phyloP scores from a whole-genome alignment of 2,329 filamentous ascomycete genomes.

The Cladophialophora bantiana region DNA sequence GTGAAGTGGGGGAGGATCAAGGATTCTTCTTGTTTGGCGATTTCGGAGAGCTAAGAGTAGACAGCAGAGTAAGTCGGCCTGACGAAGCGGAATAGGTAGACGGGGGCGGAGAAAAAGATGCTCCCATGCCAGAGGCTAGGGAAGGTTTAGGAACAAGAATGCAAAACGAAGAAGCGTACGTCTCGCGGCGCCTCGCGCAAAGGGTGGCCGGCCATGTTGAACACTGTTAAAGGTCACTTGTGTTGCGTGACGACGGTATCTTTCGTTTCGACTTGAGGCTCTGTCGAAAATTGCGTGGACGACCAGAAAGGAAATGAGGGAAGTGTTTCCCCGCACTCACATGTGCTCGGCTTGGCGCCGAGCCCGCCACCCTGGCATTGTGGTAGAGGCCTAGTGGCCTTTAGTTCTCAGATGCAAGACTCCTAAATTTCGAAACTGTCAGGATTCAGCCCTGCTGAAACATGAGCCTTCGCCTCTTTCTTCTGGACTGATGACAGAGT shows the following conservation, averaged over 20 bases:
- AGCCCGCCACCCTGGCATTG: background rate
- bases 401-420: background rate
- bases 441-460: background rate
- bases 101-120: background rate
- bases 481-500: conserved; percentile 11
- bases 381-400: background rate
- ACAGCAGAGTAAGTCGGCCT: background rate
- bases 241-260: background rate
- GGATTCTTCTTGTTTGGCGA: conserved; percentile 33
- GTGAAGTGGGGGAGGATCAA: conserved; percentile 50
- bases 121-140: background rate
- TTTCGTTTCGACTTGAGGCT: background rate
- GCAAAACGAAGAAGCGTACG: conserved; percentile 24
- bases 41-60: conserved; percentile 30
- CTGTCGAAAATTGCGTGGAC: background rate
- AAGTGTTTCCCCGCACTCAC: background rate
- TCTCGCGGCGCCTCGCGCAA: conserved; percentile 36
- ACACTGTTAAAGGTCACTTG: background rate
- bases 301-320: background rate
- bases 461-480: background rate
- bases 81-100: background rate
- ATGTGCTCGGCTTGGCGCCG: background rate
- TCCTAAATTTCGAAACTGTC: background rate
- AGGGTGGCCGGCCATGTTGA: conserved; percentile 16
- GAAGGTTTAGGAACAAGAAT: background rate